Percentiles rank a stretch among this genome's conserved stretches.
phyloP scores from a whole-genome alignment of 2,329 filamentous ascomycete genomes.

The Sclerotiophoma versabilis region DNA sequence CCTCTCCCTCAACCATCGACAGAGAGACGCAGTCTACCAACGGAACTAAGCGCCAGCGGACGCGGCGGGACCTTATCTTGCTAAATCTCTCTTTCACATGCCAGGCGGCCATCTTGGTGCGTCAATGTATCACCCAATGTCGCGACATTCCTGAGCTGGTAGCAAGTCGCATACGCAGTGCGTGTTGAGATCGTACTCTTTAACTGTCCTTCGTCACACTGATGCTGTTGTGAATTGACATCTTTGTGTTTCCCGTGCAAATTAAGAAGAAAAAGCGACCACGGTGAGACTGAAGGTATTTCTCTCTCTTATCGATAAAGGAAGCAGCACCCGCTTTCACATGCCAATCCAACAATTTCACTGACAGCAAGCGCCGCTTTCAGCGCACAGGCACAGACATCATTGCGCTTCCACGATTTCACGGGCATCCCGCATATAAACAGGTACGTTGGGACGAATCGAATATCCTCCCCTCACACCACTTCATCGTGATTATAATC shows the following conservation, averaged over 20 bases:
- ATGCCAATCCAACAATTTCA: slow-evolving; percentile 27
- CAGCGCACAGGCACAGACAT: slow-evolving; percentile 31
- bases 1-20: slow-evolving; percentile 12
- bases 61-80: slow-evolving; percentile 25
- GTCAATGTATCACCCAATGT: slow-evolving; percentile 26
- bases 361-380: slow-evolving; percentile 32
- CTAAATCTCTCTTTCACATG: slow-evolving; percentile 37
- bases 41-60: slow-evolving; percentile 16
- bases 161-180: neutral
- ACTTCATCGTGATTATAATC: slow-evolving; percentile 17
- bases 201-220: slow-evolving; percentile 11
- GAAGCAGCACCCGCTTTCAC: slow-evolving; percentile 26
- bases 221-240: neutral
- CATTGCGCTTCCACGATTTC: slow-evolving; percentile 23
- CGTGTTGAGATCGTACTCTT: neutral
- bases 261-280: neutral
- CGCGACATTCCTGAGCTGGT: slow-evolving; percentile 18
- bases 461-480: slow-evolving; percentile 17
- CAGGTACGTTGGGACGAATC: slow-evolving; percentile 23
- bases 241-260: neutral
- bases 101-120: slow-evolving; percentile 23
- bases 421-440: slow-evolving; percentile 33
- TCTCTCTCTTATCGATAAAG: slow-evolving; percentile 30
- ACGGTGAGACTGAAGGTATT: slow-evolving; percentile 1
- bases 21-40: slow-evolving; percentile 10